Percentiles rank a stretch among this genome's conserved stretches.
Conservation (phyloP, 148 eudicot species). For the Nyssa sinensis region DNA sequence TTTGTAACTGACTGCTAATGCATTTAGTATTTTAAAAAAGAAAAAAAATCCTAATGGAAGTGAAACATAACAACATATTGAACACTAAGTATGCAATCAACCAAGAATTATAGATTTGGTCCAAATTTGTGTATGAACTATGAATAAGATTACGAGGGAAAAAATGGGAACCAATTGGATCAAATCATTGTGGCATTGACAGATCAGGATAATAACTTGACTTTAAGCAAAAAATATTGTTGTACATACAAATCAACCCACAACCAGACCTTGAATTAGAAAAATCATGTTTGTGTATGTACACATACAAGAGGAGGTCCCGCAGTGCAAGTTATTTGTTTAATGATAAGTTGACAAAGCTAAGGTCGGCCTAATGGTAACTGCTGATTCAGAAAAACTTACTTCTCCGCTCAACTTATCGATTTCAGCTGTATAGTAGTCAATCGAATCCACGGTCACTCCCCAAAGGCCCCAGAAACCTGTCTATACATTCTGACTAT, state of each 20-base stretch:
- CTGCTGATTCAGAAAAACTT: slow-evolving; percentile 24
- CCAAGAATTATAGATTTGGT: too few species aligned
- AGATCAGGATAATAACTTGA: background rate
- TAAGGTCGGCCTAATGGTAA: background rate
- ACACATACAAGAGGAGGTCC: background rate
- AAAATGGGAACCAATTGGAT: background rate
- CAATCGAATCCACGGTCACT: slow-evolving; percentile 73
- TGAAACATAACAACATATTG: too few species aligned
- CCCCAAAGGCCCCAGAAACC: slow-evolving; percentile 99
- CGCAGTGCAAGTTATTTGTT: background rate
- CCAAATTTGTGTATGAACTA: too few species aligned
- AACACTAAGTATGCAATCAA: too few species aligned
- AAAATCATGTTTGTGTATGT: background rate
- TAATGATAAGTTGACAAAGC: background rate
- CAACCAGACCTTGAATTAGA: background rate
- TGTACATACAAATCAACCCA: background rate
- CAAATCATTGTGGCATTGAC: background rate
- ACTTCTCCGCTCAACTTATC: slow-evolving; percentile 63
- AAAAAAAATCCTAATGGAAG: background rate
- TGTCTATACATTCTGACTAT: slow-evolving; percentile 61
- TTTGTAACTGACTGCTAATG: background rate
- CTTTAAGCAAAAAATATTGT: background rate
- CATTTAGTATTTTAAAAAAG: background rate
- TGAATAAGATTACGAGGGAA: background rate
- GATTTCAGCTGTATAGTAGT: slow-evolving; percentile 68